Evolutionary conservation across 495 filamentous ascomycete genomes (phyloP).

Genomic region (Neurospora terricola): DNA sequence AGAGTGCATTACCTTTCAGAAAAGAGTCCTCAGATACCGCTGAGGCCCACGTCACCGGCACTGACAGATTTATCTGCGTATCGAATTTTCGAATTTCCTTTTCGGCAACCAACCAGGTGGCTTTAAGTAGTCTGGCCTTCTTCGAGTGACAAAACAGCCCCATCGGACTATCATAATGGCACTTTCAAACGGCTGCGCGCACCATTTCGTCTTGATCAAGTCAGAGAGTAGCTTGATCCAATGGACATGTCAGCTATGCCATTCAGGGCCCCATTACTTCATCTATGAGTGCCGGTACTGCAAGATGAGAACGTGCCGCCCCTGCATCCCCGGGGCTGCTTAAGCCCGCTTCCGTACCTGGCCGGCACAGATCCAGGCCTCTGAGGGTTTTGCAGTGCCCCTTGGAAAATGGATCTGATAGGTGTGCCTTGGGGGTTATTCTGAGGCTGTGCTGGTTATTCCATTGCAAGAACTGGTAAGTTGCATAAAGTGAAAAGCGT

Average conservation of each 20-base stretch:
- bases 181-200: conserved; percentile 51
- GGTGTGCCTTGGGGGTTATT: not conserved
- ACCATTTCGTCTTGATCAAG: conserved; percentile 70
- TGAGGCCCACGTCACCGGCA: not conserved
- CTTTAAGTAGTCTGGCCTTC: not conserved
- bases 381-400: not conserved
- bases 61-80: not conserved
- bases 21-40: not conserved
- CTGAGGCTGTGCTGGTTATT: not conserved
- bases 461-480: conserved; percentile 12
- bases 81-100: not conserved
- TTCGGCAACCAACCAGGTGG: not conserved
- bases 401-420: not conserved
- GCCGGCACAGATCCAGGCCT: not conserved
- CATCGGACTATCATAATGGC: conserved; percentile 38
- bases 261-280: conserved; percentile 70
- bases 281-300: conserved; percentile 74
- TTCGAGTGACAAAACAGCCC: not conserved
- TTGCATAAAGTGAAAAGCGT: conserved; percentile 1
- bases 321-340: conserved; percentile 49
- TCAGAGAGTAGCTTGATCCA: conserved; percentile 62
- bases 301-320: conserved; percentile 63
- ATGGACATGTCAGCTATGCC: conserved; percentile 71
- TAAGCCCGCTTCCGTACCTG: conserved; percentile 8
- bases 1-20: not conserved